Base-by-base conservation (phyloP, 2,329 filamentous ascomycete species). In the Cadophora sp. region DNA sequence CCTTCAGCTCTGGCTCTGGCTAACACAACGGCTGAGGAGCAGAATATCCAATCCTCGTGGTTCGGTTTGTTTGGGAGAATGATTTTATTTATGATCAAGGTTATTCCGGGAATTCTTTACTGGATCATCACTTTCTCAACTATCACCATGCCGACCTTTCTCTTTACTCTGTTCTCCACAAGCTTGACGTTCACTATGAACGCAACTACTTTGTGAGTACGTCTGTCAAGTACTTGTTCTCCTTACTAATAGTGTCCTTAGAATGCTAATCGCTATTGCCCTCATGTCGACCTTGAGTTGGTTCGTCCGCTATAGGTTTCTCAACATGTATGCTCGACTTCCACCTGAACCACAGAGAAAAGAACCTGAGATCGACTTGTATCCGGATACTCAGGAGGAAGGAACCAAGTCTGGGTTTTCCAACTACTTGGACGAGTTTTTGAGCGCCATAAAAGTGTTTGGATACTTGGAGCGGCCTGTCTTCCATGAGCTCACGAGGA, bases 101-200 rank as follows among this genome's bases (percentile, higher is more conserved):
- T 87, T 48, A 77, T 86, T 50, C 87, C 88, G 20, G 84, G 82
- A 22, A 79, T 89, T 39, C 76, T 90, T 50, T 96, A 96, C 81
- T 97, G 92, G 89, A 80, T 89, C 64, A 88, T 97, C 73, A 93
- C 91, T 68, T 91, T 97, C 75, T 87, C 90, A 20, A 97, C 95
- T 30, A 94, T 98, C 72, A 96, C 93, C 18, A 79, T 97, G 67
- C 96, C 96, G 51, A 93, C 93, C 78, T 88, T 96, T 79, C 86
- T 98, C 20, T 99, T 97, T 78, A 92, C 89, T 6, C 83, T 97
- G 69, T 93, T 97, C 76, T 97, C 94, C 6, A 95, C 93, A 71
- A 97, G 92, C 79, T 83, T 97, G 83, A 99, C 96, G 0, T 93
- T 99, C 76, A 99, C 96, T 13, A 96, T 99, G 94, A 98, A 98